Conservation (phyloP, 352 stramenopile species). For the Stramenopiles sp. region DNA sequence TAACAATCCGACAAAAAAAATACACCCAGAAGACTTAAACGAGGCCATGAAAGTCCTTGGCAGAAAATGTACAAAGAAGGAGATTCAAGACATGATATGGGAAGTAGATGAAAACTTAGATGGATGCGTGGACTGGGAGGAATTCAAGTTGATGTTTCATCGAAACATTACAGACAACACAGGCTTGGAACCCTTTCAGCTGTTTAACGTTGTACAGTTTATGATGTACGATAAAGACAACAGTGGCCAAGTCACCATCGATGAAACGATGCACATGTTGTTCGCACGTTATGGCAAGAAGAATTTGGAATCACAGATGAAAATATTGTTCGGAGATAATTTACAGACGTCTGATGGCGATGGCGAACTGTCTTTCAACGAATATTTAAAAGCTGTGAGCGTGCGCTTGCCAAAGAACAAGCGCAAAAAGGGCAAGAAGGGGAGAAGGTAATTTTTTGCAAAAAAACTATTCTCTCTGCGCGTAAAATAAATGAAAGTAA, state of each 20-base stretch:
- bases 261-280: constrained; percentile 94
- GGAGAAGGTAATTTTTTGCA: not conserved
- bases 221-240: constrained; percentile 91
- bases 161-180: constrained; percentile 81
- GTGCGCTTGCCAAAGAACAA: not conserved
- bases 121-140: constrained; percentile 73
- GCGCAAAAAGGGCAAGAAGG: not conserved
- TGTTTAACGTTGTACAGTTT: constrained; percentile 92
- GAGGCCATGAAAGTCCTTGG: constrained; percentile 75
- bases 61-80: constrained; percentile 71
- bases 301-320: constrained; percentile 65
- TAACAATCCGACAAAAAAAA: constrained; percentile 35
- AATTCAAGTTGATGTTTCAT: constrained; percentile 87
- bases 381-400: not conserved
- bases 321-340: constrained; percentile 61
- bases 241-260: constrained; percentile 73
- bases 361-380: not conserved
- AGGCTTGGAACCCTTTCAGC: constrained; percentile 74
- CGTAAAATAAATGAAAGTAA: no score
- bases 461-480: no score
- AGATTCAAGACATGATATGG: constrained; percentile 94
- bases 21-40: constrained; percentile 70
- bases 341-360: not conserved
- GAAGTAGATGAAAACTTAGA: constrained; percentile 93
- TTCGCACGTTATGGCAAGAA: constrained; percentile 71